These are phyloP conservation scores for bread wheat (Triticum aestivum) DNA, from an alignment of 176 grass and related monocot species.

Conservation along the genomic window DNA sequence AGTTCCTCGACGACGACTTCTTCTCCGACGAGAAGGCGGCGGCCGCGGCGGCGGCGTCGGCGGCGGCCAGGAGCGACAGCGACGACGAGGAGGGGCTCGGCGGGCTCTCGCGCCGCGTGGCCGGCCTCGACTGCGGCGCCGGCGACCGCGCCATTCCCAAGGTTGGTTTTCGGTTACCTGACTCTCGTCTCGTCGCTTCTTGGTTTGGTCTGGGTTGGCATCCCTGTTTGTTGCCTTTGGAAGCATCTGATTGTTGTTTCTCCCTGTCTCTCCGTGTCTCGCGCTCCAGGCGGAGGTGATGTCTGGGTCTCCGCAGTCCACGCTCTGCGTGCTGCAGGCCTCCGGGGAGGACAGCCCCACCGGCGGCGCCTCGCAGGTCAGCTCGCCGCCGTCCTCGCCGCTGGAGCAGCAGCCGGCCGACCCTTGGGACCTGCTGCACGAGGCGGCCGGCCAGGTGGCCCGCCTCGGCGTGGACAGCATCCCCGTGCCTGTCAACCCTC, in stretches of 20 bases:
- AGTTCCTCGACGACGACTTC: constrained; percentile 74
- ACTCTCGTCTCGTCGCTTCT: background rate
- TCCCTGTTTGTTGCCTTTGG: background rate
- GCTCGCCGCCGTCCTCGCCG: constrained; percentile 77
- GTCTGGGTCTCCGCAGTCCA: constrained; percentile 77
- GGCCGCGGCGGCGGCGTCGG: constrained; percentile 26
- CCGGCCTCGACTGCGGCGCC: constrained; percentile 12
- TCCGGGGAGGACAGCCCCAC: constrained; percentile 65
- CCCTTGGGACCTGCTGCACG: constrained; percentile 54
- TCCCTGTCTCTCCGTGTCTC: background rate
- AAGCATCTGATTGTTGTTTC: background rate
- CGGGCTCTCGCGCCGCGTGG: constrained; percentile 8
- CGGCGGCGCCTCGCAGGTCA: constrained; percentile 62
- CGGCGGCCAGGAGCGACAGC: constrained; percentile 40
- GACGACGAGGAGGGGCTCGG: constrained; percentile 53
- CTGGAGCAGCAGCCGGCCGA: constrained; percentile 52
- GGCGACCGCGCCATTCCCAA: background rate
- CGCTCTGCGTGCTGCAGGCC: constrained; percentile 41
- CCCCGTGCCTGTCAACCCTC: constrained; percentile 11
- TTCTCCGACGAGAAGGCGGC: constrained; percentile 61
- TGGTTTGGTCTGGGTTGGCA: background rate
- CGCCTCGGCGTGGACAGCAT: constrained; percentile 30
- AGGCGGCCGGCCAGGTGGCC: constrained; percentile 76
- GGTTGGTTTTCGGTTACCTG: constrained; percentile 17
- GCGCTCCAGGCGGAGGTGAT: constrained; percentile 37